A percentile compares a stretch with the other conserved stretches of the same genome.
Evolutionary conservation across 345 rosid species (phyloP).

Genomic region (Sapria himalayana): DNA sequence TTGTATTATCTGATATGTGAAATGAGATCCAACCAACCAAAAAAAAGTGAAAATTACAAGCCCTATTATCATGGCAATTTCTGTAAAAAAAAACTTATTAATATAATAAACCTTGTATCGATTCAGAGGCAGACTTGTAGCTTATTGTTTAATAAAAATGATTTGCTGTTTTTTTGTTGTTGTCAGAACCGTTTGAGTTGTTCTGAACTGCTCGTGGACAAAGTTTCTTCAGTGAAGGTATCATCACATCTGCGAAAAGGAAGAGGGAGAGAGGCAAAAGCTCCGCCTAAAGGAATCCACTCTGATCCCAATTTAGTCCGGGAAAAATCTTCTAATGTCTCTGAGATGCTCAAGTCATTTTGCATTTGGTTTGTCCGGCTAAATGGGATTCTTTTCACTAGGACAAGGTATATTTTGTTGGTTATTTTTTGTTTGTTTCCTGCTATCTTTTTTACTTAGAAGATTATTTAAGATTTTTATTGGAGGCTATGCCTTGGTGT

Average conservation of each 20-base stretch:
- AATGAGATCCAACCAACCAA: too few relatives aligned
- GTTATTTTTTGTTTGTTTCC: neutral
- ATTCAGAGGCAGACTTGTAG: too few relatives aligned
- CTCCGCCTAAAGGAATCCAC: conserved; percentile 24
- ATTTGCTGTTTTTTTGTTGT: too few relatives aligned
- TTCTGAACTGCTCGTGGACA: conserved; percentile 34
- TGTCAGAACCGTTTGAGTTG: conserved; percentile 59
- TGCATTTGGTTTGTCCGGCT: conserved; percentile 69
- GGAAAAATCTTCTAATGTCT: conserved; percentile 23
- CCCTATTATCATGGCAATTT: too few relatives aligned
- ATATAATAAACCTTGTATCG: too few relatives aligned
- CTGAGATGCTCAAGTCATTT: conserved; percentile 35
- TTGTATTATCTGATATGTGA: too few relatives aligned
- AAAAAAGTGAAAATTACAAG: too few relatives aligned
- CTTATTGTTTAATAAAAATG: too few relatives aligned
- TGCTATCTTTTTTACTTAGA: too few relatives aligned
- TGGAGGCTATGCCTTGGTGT: too few relatives aligned
- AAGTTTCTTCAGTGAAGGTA: conserved; percentile 20
- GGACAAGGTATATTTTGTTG: conserved; percentile 40
- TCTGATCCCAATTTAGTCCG: conserved; percentile 21
- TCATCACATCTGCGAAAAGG: conserved; percentile 16
- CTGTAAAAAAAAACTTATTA: too few relatives aligned
- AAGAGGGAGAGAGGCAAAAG: conserved; percentile 43
- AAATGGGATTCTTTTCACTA: conserved; percentile 87
- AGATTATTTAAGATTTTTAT: conserved; percentile 1